Evolutionary conservation across 2,329 filamentous ascomycete species (phyloP).

Genomic region (Microsporum audouinii): DNA sequence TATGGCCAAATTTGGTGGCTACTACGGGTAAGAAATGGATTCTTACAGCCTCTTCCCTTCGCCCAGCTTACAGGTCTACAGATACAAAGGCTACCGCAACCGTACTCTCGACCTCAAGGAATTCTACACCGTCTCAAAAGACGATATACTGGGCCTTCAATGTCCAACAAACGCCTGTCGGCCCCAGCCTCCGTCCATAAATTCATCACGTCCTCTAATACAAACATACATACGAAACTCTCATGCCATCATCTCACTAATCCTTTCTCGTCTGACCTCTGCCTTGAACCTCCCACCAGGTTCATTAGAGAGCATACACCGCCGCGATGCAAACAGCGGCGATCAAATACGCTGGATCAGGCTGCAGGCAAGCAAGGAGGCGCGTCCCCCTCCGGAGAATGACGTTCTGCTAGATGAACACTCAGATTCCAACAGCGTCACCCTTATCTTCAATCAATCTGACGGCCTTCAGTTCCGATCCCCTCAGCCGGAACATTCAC

Average conservation of each 20-base stretch:
- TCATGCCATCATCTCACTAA: constrained; percentile 9
- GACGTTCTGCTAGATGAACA: constrained; percentile 11
- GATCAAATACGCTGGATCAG: constrained; percentile 13
- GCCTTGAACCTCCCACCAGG: constrained; percentile 7
- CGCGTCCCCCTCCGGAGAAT: background rate
- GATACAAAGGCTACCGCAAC: constrained; percentile 12
- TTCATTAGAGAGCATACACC: constrained; percentile 8
- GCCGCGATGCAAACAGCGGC: constrained; percentile 8
- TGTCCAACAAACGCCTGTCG: background rate
- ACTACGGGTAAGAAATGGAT: constrained; percentile 7
- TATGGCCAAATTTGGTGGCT: constrained; percentile 11
- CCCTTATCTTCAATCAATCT: constrained; percentile 10
- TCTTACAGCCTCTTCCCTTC: background rate
- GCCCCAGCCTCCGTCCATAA: constrained; percentile 7
- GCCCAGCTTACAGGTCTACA: background rate
- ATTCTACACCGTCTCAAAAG: constrained; percentile 12
- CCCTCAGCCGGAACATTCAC: background rate
- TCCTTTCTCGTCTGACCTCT: constrained; percentile 5
- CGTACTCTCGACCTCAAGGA: constrained; percentile 11
- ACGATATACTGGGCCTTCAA: constrained; percentile 8
- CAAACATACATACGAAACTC: constrained; percentile 8
- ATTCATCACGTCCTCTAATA: constrained; percentile 5
- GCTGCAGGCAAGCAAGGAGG: constrained; percentile 8
- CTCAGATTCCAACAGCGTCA: constrained; percentile 12
- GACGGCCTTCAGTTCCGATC: constrained; percentile 9